Base-by-base conservation (phyloP, 176 grass and related monocot species). In the Eragrostis curvula region DNA sequence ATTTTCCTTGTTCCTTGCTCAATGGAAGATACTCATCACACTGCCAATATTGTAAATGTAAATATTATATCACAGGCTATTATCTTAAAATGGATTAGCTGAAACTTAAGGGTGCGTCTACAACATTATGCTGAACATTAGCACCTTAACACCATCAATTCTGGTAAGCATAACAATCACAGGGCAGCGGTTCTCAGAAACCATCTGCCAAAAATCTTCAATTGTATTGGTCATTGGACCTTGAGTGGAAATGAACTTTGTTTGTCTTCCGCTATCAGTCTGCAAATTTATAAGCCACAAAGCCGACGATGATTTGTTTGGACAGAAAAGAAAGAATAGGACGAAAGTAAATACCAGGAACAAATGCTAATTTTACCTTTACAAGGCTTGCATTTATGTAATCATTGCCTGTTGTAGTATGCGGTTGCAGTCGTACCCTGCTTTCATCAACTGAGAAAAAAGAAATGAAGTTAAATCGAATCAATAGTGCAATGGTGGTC, bases 161-260 rank as follows among this genome's bases (percentile, higher is more conserved):
- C 88, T 88, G 47, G 96, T 88, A 55, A 96, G 64, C 96, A 99
- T 99, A 75, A 99, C 93, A 73, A 99, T 99, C 42, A 93, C 85
- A 85, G 88, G 85, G 80, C 96, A 93, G 13, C 21, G 79, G 79
- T 99, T 85, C 9, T 99, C 84, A 79, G 84, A 87, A 29, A 99
- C 88, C 96, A 99, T 99, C 73, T 96, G 86, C 96, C 96, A 99
- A 75, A 99, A 99, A 93, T 99, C 89, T 47, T 83, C 83, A 50
- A 85, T 83, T 45, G 96, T 99, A 70, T 80, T 84, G 39, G 78
- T 51, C 83, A 99, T 77, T 17, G 96, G 96, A 41, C 93, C 96
- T 77, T 99, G 96, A 42, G 96, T 93, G 36, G 93, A 94, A 89
- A 99, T 99, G 74, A 96, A 99, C 28, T 80, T 80, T 70, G 52